Percentiles rank a stretch among this genome's conserved stretches.
Conservation (phyloP, 163 green algal genomes). For the Dunaliella salina region DNA sequence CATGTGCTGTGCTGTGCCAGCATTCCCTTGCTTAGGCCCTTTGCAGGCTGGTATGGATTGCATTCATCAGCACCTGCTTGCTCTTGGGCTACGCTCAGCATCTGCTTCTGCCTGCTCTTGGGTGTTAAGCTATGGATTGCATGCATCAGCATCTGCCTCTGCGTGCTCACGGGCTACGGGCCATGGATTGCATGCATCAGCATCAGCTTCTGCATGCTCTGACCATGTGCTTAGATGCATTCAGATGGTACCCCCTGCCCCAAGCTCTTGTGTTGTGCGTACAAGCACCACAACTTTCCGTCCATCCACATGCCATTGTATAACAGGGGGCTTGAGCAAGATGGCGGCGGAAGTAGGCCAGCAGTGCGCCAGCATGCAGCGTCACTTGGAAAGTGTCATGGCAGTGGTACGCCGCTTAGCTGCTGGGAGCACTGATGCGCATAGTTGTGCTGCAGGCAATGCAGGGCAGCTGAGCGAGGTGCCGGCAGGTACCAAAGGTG, state of each 20-base stretch:
- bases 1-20: too few species aligned
- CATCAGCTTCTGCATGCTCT: not conserved
- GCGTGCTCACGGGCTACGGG: not conserved
- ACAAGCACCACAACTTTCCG: too few species aligned
- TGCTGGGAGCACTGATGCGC: too few species aligned
- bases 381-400: not conserved
- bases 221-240: not conserved
- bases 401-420: not conserved
- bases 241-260: not conserved
- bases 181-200: not conserved
- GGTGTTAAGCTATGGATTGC: too few species aligned
- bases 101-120: too few species aligned
- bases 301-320: too few species aligned
- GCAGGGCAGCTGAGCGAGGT: not conserved
- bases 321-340: not conserved
- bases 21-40: too few species aligned
- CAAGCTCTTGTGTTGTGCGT: too few species aligned
- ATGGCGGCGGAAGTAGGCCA: not conserved
- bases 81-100: too few species aligned
- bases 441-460: not conserved
- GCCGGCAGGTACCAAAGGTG: not conserved
- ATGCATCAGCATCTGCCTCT: too few species aligned
- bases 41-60: too few species aligned
- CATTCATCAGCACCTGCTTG: too few species aligned
- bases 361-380: not conserved